These are phyloP conservation scores for Nowakowskiella sp. DNA, from an alignment of 192 early-diverging fungal genomes.

Conservation along the genomic window DNA sequence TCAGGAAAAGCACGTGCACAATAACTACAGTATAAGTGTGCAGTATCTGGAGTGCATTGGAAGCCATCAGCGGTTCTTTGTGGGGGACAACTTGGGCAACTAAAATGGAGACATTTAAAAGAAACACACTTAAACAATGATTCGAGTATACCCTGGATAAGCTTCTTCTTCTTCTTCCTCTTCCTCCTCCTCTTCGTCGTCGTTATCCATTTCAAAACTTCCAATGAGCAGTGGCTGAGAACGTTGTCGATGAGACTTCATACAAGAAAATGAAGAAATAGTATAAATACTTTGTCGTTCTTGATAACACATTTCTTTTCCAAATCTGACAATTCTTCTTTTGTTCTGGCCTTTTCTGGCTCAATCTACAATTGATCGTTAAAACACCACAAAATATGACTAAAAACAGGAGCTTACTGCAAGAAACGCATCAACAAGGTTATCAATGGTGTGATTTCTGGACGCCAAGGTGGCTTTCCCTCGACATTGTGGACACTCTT, in stretches of 20 bases:
- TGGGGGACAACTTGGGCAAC: conserved; percentile 11
- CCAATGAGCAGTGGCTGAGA: conserved; percentile 11
- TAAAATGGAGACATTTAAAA: neutral
- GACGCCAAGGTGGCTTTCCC: conserved; percentile 3
- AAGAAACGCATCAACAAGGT: conserved; percentile 11
- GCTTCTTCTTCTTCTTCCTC: conserved; percentile 10
- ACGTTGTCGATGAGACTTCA: neutral
- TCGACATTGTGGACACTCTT: conserved; percentile 20
- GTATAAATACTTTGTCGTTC: neutral
- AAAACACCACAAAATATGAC: too few relatives aligned
- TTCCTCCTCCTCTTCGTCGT: conserved; percentile 13
- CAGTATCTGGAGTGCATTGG: neutral
- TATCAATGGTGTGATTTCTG: conserved; percentile 16
- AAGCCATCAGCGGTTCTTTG: conserved; percentile 10
- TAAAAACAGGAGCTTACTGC: too few relatives aligned
- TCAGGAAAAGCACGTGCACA: conserved; percentile 6
- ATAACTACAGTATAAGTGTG: conserved; percentile 11
- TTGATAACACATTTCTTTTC: conserved; percentile 14
- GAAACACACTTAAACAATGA: too few relatives aligned
- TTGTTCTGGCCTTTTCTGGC: conserved; percentile 8
- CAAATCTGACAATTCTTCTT: conserved; percentile 8
- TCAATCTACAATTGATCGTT: too few relatives aligned
- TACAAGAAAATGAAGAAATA: neutral
- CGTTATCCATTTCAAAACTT: conserved; percentile 15
- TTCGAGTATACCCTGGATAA: too few relatives aligned